Evolutionary conservation across 2,329 filamentous ascomycete genomes (phyloP), one percentile per base, ranked within the genome.

Genomic region (Ophiosphaerella narmari): DNA sequence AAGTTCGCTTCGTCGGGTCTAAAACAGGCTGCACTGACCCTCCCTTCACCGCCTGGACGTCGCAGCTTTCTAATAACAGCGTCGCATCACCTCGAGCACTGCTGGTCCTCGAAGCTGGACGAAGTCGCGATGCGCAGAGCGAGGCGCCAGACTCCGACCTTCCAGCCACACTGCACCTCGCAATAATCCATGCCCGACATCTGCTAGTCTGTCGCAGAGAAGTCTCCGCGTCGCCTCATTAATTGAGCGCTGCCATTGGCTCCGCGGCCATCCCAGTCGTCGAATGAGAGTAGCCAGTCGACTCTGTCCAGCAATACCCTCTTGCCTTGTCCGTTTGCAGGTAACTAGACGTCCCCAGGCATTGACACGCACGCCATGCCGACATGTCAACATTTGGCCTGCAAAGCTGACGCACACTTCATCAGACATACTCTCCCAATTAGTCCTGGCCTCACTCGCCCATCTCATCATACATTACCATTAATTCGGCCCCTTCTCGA

Each of bases 101-200:
- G 59, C 54, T 53, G 62, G 55, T 50, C 57, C 50, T 33, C 52
- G 64, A 32, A 66, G 65, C 59, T 63, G 63, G 59, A 66, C 46
- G 59, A 64, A 55, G 60, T 71, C 69, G 70, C 67, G 59, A 73
- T 73, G 71, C 69, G 66, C 67, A 72, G 68, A 70, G 60, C 55
- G 61, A 60, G 58, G 63, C 66, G 50, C 60, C 64, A 60, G 44
- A 57, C 55, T 49, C 59, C 52, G 58, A 65, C 52, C 62, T 62
- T 57, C 67, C 64, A 70, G 63, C 67, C 65, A 62, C 63, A 54
- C 43, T 62, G 59, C 63, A 60, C 46, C 52, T 44, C 58, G 54
- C 62, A 61, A 29, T 29, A 29, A 58, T 62, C 59, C 62, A 67
- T 60, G 61, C 59, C 59, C 66, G 69, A 71, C 65, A 65, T 63